Percentiles rank a stretch among this genome's conserved stretches.
Evolutionary conservation across 1,284 basidiomycete genomes (phyloP).

Genomic region (Rhodotorula glutinis): DNA sequence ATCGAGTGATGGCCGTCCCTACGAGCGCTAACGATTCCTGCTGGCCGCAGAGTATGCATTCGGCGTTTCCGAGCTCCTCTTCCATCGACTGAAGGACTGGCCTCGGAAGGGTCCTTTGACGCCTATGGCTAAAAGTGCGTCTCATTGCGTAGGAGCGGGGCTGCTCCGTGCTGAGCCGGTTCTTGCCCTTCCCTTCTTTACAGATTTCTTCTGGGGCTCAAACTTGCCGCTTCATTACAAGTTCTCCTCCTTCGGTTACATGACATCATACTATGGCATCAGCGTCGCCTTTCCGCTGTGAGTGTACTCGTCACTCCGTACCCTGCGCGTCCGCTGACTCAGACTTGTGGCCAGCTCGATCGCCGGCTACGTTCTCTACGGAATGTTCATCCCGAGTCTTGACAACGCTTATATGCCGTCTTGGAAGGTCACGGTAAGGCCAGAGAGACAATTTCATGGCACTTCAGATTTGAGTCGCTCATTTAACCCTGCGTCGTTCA

Average conservation of each 20-base stretch:
- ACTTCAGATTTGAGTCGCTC: not conserved
- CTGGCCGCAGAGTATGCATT: conserved; percentile 67
- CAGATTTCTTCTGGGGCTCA: conserved; percentile 24
- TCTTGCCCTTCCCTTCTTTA: too few species aligned
- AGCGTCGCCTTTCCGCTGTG: conserved; percentile 53
- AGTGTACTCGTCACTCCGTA: not conserved
- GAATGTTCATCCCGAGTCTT: conserved; percentile 22
- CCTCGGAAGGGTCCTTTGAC: conserved; percentile 20
- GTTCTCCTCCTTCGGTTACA: conserved; percentile 59
- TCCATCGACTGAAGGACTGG: conserved; percentile 30
- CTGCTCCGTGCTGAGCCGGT: too few species aligned
- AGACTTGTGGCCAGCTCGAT: too few species aligned
- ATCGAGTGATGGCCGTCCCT: too few species aligned
- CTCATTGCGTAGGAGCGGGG: too few species aligned
- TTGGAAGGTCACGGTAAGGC: conserved; percentile 20
- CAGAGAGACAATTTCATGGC: too few species aligned
- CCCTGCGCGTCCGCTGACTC: too few species aligned
- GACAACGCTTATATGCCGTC: conserved; percentile 22
- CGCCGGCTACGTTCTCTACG: conserved; percentile 23
- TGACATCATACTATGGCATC: conserved; percentile 85
- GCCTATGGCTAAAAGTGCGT: conserved; percentile 18
- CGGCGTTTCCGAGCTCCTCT: conserved; percentile 54
- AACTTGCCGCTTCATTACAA: conserved; percentile 70
- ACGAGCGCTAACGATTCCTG: conserved; percentile 54
- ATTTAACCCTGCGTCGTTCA: not conserved